Percentiles rank a stretch among this genome's conserved stretches.
phyloP scores from a whole-genome alignment of 1,139 yeast genomes.

The Geotrichum klebahnii region DNA sequence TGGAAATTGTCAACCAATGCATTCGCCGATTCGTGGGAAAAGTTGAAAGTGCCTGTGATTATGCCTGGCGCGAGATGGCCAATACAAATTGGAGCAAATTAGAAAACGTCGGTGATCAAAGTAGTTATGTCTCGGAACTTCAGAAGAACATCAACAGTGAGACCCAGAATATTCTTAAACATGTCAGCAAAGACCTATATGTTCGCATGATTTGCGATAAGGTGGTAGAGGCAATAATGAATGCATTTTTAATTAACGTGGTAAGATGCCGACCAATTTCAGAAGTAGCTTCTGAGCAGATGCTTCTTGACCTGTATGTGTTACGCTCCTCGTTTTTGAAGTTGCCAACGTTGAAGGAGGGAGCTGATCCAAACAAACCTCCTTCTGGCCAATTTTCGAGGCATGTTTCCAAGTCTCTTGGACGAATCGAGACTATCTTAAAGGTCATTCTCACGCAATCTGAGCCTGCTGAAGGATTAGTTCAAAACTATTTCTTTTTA shows the following conservation, averaged over 20 bases:
- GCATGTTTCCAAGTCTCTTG: slow-evolving; percentile 49
- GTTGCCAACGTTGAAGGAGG: slow-evolving; percentile 44
- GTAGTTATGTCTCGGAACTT: slow-evolving; percentile 62
- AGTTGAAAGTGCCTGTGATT: slow-evolving; percentile 58
- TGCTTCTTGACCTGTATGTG: slow-evolving; percentile 64
- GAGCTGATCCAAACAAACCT: slow-evolving; percentile 21
- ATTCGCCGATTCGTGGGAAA: slow-evolving; percentile 56
- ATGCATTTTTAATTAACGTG: slow-evolving; percentile 56
- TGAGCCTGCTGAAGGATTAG: slow-evolving; percentile 62
- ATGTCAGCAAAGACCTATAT: slow-evolving; percentile 67
- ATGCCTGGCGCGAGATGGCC: slow-evolving; percentile 80
- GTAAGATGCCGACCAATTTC: slow-evolving; percentile 60
- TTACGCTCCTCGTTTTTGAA: slow-evolving; percentile 54
- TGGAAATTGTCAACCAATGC: slow-evolving; percentile 56
- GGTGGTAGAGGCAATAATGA: slow-evolving; percentile 60
- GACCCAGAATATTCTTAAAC: slow-evolving; percentile 51
- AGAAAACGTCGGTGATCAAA: slow-evolving; percentile 62
- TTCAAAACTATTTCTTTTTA: slow-evolving; percentile 61
- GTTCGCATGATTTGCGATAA: slow-evolving; percentile 72
- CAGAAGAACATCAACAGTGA: slow-evolving; percentile 48
- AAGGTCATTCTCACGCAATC: slow-evolving; percentile 61
- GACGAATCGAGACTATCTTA: slow-evolving; percentile 57
- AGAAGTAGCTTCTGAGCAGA: slow-evolving; percentile 73
- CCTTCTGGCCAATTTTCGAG: slow-evolving; percentile 40
- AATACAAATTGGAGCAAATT: slow-evolving; percentile 72